phyloP scores from a whole-genome alignment of 179 eudicot species.

The Beta macrorhiza region DNA sequence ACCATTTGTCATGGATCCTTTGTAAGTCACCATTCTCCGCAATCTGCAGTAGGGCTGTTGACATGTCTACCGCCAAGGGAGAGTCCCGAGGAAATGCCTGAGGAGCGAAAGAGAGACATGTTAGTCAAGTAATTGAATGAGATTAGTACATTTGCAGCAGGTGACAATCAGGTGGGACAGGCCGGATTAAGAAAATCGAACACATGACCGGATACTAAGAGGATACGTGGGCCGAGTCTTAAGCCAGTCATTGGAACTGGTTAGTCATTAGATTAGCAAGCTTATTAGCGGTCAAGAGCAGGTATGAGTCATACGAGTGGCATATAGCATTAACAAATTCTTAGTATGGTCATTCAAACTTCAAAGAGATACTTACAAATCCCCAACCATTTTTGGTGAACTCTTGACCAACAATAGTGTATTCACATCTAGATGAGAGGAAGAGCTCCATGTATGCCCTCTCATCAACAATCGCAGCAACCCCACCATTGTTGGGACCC shows the following conservation, averaged over 20 bases:
- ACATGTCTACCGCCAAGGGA: constrained; percentile 73
- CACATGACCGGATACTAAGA: no score
- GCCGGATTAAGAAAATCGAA: no score
- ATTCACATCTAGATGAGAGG: constrained; percentile 67
- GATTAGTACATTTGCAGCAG: no score
- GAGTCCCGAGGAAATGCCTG: constrained; percentile 90
- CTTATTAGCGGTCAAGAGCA: neutral
- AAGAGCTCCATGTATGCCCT: constrained; percentile 64
- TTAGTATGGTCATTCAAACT: neutral
- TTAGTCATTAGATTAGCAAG: neutral
- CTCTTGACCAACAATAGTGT: constrained; percentile 66
- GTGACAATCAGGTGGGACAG: no score
- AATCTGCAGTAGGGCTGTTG: constrained; percentile 66
- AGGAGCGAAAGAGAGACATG: neutral
- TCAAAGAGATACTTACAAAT: constrained; percentile 34
- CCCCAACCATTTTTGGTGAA: constrained; percentile 88
- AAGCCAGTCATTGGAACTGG: neutral
- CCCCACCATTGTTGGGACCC: constrained; percentile 69
- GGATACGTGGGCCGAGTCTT: no score
- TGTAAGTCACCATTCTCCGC: constrained; percentile 80
- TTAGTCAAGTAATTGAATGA: no score
- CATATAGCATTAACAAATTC: neutral
- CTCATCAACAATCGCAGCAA: constrained; percentile 73
- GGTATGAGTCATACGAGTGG: neutral
- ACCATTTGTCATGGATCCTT: constrained; percentile 85